Conservation (phyloP, 805 yeast genomes). For the Suhomyces tanzawaensis region DNA sequence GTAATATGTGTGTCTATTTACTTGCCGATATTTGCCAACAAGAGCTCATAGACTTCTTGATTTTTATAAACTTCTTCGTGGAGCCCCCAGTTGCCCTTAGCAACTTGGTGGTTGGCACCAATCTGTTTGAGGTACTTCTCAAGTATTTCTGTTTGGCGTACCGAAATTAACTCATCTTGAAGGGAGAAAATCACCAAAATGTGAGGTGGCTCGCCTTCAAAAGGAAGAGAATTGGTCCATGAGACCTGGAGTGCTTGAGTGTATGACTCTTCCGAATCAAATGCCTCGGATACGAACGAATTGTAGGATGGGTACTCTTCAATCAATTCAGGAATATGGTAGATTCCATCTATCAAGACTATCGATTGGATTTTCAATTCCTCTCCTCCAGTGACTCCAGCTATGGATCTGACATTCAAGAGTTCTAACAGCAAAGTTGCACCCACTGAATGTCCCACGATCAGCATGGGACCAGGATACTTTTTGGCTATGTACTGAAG, state of each 20-base stretch:
- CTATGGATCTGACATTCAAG: conserved; percentile 25
- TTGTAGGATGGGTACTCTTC: conserved; percentile 61
- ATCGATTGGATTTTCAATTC: not conserved
- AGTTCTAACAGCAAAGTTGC: conserved; percentile 62
- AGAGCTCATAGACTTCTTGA: conserved; percentile 37
- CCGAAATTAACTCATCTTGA: conserved; percentile 62
- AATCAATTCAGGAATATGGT: conserved; percentile 48
- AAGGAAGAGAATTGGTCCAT: not conserved
- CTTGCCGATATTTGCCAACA: too few relatives aligned
- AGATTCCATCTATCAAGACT: conserved; percentile 69
- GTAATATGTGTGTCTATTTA: too few relatives aligned
- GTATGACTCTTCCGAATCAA: conserved; percentile 23
- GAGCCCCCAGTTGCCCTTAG: conserved; percentile 45
- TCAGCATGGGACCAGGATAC: conserved; percentile 20
- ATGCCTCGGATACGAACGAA: conserved; percentile 60
- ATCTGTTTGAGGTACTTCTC: conserved; percentile 27
- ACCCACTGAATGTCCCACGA: conserved; percentile 81
- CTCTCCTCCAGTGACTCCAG: conserved; percentile 7
- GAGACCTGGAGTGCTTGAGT: conserved; percentile 27
- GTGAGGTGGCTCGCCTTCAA: conserved; percentile 6
- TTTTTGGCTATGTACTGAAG: conserved; percentile 23
- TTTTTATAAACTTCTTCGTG: conserved; percentile 65
- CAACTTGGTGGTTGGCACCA: conserved; percentile 9
- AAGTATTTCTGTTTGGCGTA: conserved; percentile 48
- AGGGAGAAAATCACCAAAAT: conserved; percentile 56